These are phyloP conservation scores for Penicillium sp. DNA, from an alignment of 2,329 filamentous ascomycete species.

Conservation along the genomic window DNA sequence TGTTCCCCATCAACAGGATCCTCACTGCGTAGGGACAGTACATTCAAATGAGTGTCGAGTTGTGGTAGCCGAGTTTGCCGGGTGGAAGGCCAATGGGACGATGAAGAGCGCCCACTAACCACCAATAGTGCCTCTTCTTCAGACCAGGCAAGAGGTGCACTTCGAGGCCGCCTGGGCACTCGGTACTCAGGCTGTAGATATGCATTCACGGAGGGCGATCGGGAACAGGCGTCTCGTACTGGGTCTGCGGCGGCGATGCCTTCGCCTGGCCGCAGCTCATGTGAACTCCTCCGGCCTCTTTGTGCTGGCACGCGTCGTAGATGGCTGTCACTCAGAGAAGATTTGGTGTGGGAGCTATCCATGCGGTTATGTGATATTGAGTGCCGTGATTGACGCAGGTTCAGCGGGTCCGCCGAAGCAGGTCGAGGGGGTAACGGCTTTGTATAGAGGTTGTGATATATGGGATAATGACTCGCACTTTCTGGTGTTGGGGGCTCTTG, in stretches of 20 bases:
- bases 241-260: background rate
- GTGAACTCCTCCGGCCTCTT: background rate
- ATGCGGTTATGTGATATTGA: background rate
- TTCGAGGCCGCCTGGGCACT: conserved; percentile 7
- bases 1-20: background rate
- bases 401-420: conserved; percentile 12
- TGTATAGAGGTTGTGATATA: conserved; percentile 20
- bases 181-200: background rate
- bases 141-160: conserved; percentile 34
- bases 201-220: background rate
- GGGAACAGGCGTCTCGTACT: background rate
- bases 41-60: conserved; percentile 1
- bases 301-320: background rate
- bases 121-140: conserved; percentile 38
- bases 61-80: background rate
- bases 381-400: background rate
- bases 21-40: background rate
- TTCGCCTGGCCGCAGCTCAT: background rate
- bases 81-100: background rate
- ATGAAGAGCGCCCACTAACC: conserved; percentile 1
- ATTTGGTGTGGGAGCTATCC: background rate
- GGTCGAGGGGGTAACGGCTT: conserved; percentile 25
- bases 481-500: conserved; percentile 9
- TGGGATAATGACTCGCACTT: background rate
- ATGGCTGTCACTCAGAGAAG: background rate